These are phyloP conservation scores for Stylonectria norvegica DNA, from an alignment of 2,329 filamentous ascomycete species.

Conservation along the genomic window DNA sequence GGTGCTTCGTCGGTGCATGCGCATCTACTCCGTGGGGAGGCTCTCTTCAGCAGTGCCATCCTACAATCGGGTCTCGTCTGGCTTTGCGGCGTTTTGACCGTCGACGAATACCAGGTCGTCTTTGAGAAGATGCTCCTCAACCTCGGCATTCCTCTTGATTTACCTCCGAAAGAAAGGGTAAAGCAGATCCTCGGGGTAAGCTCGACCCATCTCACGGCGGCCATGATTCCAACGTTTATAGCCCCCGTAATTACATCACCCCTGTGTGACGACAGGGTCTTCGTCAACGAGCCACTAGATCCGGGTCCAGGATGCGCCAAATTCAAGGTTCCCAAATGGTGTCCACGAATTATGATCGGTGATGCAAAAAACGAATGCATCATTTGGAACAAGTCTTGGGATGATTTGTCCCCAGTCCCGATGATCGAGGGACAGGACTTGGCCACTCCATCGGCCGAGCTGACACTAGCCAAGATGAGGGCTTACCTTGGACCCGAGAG, in stretches of 20 bases:
- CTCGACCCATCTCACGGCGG: conserved; percentile 2
- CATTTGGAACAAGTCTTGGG: conserved; percentile 21
- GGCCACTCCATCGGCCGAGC: conserved; percentile 3
- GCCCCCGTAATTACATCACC: conserved; percentile 7
- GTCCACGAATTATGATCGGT: conserved; percentile 17
- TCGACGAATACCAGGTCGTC: conserved; percentile 5
- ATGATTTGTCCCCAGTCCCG: background rate
- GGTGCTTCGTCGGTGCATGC: background rate
- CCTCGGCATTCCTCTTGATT: background rate
- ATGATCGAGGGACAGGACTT: background rate
- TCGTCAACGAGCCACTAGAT: conserved; percentile 1
- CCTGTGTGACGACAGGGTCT: conserved; percentile 6
- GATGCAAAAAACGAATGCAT: conserved; percentile 18
- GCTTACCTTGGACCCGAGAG: conserved; percentile 1
- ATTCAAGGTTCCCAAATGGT: conserved; percentile 6
- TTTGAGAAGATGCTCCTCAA: conserved; percentile 3
- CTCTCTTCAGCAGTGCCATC: conserved; percentile 6
- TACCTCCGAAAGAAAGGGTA: background rate
- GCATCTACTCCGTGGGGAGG: conserved; percentile 5
- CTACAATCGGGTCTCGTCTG: conserved; percentile 8
- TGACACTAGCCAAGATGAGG: conserved; percentile 4
- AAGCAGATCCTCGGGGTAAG: background rate
- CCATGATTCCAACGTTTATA: conserved; percentile 8
- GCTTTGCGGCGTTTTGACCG: conserved; percentile 7
- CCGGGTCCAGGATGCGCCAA: no score